Percentiles rank a stretch among this genome's conserved stretches.
phyloP scores from a whole-genome alignment of 371 early-diverging fungal genomes.

The Mucor lusitanicus region DNA sequence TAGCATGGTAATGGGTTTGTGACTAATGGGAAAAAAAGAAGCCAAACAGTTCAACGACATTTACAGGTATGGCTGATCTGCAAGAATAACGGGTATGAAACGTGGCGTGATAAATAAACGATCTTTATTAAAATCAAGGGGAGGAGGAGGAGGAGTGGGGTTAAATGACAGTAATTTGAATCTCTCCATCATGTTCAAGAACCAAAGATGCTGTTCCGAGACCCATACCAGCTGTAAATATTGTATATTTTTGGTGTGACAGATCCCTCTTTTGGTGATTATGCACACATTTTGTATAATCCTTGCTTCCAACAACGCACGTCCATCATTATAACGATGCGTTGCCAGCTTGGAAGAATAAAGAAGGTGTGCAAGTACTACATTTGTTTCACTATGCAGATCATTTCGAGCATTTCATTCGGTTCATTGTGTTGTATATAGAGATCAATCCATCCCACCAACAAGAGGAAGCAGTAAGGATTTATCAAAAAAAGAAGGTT shows the following conservation, averaged over 20 bases:
- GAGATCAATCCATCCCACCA: too few relatives aligned
- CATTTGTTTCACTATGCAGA: slow-evolving; percentile 3
- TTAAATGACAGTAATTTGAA: neutral
- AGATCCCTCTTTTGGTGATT: slow-evolving; percentile 26
- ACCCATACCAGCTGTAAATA: slow-evolving; percentile 1
- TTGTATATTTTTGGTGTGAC: slow-evolving; percentile 17
- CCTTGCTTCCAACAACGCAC: slow-evolving; percentile 11
- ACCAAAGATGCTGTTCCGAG: slow-evolving; percentile 17
- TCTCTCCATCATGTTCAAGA: neutral
- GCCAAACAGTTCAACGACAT: neutral
- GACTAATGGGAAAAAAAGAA: slow-evolving; percentile 24
- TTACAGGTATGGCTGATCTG: neutral
- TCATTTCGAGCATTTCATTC: neutral
- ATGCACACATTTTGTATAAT: slow-evolving; percentile 12
- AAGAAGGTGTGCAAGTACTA: neutral
- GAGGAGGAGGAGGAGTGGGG: neutral
- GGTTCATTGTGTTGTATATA: neutral
- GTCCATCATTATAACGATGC: slow-evolving; percentile 13
- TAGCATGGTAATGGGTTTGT: slow-evolving; percentile 5
- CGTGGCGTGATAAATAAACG: neutral
- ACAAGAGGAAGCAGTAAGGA: neutral
- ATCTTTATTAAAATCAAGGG: neutral
- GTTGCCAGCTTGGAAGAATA: neutral
- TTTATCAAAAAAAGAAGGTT: neutral
- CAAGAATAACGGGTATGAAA: neutral